Base-by-base conservation (phyloP, 441 rosid species). In the Pelargonium australe region DNA sequence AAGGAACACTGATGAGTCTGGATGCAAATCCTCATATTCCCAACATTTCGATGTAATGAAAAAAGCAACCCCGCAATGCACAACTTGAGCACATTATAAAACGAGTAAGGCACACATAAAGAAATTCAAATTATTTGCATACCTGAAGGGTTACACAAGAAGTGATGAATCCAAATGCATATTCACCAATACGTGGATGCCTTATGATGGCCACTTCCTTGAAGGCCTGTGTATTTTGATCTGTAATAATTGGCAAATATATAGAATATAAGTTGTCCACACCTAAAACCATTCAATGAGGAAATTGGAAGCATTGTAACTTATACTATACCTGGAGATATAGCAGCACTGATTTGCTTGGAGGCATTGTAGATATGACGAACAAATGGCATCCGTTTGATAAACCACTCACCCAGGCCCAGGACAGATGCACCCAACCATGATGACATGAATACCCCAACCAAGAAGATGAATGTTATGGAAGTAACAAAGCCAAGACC, bases 361-460 rank as follows among this genome's bases (percentile, higher is more conserved):
- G 92, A 89, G 73, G 95, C 90, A 0, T 87, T 79, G 78, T 87
- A 89, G 37, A 85, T 87, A 47, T 89, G 84, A 63, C 95, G 79
- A 14, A 87, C 65, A 4, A 87, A 78, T 2, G 90, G 92, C 92
- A 89, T 89, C 68, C 82, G 85, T 89, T 83, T 89, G 67, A 89
- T 87, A 41, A 87, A 84, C 89, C 90, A 87, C 75, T 89, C 90
- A 28, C 92, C 95, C 37, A 85, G 70, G 44, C 75, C 78, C 34
- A 89, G 89, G 64, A 89, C 77, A 73, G 92, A 89, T 74, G 89
- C 83, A 66, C 90, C 89, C 78, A 89, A 80, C 89, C 89, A 85
- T 12, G 95, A 84, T 8, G 90, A 85, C 89, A 83, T 87, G 75
- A 87, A 87, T 14, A 85, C 79, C 43, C 95, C 90, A 75, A 73